A percentile compares a stretch with the other conserved stretches of the same genome.
Conservation (phyloP, 768 basidiomycete genomes). For the Rhodotorula graminis region DNA sequence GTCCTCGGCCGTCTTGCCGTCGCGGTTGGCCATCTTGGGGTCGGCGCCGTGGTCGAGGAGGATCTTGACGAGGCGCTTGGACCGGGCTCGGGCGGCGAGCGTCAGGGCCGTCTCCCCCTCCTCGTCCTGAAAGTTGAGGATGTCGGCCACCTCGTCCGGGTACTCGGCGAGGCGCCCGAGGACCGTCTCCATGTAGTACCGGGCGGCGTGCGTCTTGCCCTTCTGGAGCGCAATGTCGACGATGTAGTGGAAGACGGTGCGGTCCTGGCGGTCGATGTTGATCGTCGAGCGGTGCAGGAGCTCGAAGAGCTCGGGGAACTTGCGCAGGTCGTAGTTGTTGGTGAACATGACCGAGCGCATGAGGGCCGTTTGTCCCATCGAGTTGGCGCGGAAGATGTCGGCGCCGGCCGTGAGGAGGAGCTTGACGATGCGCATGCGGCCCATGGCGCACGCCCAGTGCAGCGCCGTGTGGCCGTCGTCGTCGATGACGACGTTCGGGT, state of each 20-base stretch:
- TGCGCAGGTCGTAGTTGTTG: conserved; percentile 98
- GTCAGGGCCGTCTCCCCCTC: conserved; percentile 97
- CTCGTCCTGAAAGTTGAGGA: conserved; percentile 98
- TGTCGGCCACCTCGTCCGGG: conserved; percentile 91
- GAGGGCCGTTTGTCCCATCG: conserved; percentile 88
- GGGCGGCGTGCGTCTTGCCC: conserved; percentile 92
- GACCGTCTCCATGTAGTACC: conserved; percentile 98
- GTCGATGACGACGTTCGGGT: conserved; percentile 93
- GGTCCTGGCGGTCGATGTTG: conserved; percentile 96
- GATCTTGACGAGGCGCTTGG: conserved; percentile 89
- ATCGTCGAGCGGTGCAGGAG: conserved; percentile 94
- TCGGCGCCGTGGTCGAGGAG: conserved; percentile 95
- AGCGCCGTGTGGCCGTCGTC: conserved; percentile 95
- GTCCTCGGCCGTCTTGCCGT: conserved; percentile 95
- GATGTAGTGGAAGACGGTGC: conserved; percentile 96
- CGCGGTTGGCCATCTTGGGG: conserved; percentile 86
- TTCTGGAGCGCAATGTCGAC: conserved; percentile 96
- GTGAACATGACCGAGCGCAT: conserved; percentile 99
- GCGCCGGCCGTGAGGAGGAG: conserved; percentile 87
- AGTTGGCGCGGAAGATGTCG: conserved; percentile 94
- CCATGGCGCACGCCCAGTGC: conserved; percentile 99
- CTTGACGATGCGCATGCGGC: conserved; percentile 90
- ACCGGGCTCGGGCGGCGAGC: conserved; percentile 89
- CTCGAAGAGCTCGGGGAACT: conserved; percentile 96
- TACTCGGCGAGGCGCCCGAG: conserved; percentile 80